A percentile compares a stretch with the other conserved stretches of the same genome.
These are phyloP conservation scores for Coprinopsis strossmayeri DNA, from an alignment of 768 basidiomycete species.

Conservation along the genomic window DNA sequence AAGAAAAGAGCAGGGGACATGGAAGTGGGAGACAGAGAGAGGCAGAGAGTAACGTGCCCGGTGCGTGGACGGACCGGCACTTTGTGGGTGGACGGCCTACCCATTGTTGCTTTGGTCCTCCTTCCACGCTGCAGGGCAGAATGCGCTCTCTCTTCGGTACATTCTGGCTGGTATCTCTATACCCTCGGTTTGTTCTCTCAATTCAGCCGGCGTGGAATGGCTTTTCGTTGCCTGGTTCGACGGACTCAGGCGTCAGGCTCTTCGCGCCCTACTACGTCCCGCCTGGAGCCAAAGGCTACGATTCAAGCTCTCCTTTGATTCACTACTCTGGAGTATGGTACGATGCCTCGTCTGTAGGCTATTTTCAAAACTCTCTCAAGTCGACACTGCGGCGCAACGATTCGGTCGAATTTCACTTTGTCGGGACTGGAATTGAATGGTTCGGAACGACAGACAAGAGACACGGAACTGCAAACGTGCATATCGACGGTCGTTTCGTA, in stretches of 20 bases:
- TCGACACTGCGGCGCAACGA: conserved; percentile 45
- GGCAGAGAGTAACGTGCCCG: neutral
- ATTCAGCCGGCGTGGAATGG: conserved; percentile 66
- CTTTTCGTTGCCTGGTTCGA: conserved; percentile 43
- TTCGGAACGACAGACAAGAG: conserved; percentile 53
- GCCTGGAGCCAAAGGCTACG: conserved; percentile 63
- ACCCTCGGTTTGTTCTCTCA: neutral
- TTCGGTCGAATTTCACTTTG: conserved; percentile 50
- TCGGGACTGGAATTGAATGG: conserved; percentile 75
- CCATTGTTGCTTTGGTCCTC: neutral
- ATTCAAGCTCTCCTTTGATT: conserved; percentile 63
- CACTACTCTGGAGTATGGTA: conserved; percentile 57
- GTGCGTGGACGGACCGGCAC: neutral
- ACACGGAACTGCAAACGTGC: conserved; percentile 53
- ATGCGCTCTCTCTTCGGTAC: neutral
- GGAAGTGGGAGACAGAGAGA: neutral
- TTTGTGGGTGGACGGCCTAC: neutral
- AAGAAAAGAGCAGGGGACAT: conserved; percentile 47
- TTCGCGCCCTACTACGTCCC: conserved; percentile 75
- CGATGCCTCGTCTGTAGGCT: conserved; percentile 43
- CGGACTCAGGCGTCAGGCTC: conserved; percentile 22
- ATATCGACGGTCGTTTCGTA: conserved; percentile 47
- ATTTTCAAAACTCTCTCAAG: conserved; percentile 43
- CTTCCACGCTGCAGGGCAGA: neutral
- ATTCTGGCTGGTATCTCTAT: neutral